These are phyloP conservation scores for Hypoxylon sp. DNA, from an alignment of 2,329 filamentous ascomycete genomes.

Conservation along the genomic window DNA sequence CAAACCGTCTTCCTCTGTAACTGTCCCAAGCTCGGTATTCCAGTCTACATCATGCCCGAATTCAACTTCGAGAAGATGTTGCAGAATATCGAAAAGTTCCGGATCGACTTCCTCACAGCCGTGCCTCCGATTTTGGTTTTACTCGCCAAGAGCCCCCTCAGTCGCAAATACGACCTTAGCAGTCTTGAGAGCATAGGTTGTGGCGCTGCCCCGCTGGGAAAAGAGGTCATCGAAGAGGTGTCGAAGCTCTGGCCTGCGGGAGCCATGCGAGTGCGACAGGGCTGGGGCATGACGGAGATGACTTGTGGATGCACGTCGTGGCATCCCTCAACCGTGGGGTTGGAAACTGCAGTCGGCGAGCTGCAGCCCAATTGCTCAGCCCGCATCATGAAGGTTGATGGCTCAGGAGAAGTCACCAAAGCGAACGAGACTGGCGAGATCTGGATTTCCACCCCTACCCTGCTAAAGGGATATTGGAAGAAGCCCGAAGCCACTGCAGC, in stretches of 20 bases:
- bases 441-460: conserved; percentile 74
- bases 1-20: conserved; percentile 76
- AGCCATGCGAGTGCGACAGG: conserved; percentile 62
- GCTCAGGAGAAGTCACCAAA: conserved; percentile 58
- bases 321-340: conserved; percentile 58
- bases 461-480: conserved; percentile 81
- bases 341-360: conserved; percentile 66
- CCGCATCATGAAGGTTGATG: conserved; percentile 69
- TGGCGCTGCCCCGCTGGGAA: conserved; percentile 74
- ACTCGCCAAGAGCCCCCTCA: conserved; percentile 75
- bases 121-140: conserved; percentile 81
- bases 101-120: conserved; percentile 70
- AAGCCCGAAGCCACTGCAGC: conserved; percentile 72
- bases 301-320: conserved; percentile 76
- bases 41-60: conserved; percentile 79
- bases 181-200: conserved; percentile 66
- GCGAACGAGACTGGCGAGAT: conserved; percentile 71
- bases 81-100: conserved; percentile 70
- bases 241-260: conserved; percentile 61
- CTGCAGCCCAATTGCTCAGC: conserved; percentile 74
- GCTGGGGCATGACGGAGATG: conserved; percentile 88
- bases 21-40: conserved; percentile 63
- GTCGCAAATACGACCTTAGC: conserved; percentile 72
- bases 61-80: conserved; percentile 81
- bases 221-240: conserved; percentile 65